Evolutionary conservation across 2,329 filamentous ascomycete species (phyloP), one percentile per base, ranked within the genome.

Genomic region (Coniella vitis): DNA sequence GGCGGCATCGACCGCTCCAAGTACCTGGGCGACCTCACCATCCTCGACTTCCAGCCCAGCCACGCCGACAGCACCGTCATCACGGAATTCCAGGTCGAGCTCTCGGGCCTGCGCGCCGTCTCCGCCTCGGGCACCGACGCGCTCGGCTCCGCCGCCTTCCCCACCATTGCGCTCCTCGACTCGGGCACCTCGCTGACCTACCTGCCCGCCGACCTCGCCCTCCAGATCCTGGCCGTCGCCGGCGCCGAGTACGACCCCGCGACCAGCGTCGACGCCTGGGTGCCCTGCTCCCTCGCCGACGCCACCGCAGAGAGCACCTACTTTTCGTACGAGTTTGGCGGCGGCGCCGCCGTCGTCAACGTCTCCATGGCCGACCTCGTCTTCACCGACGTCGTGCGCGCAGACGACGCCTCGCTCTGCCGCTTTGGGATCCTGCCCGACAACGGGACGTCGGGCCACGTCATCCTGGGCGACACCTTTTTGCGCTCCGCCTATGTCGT

Each of bases 401-500:
- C 14, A 7, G 42, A 37, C 4, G 32, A 16, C 12, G 38, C 4
- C 8, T 8, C 13, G 14, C 12, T n/a, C 9, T 46, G 35, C 8
- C n/a, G 21, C 14, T 46, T 46, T 12, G 35, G 35, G 9, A 20
- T 38, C n/a, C 17, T 25, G 13, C 31, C 42, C 32, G 10, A 25
- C 16, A 14, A 4, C 32, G 3, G 25, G 4, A 4, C 21, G 16
- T 3, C 4, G 16, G 14, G n/a, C 20, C 13, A 17, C n/a, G 7
- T 44, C 14, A 54, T 68, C 10, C 65, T 78, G 34, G 75, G 76
- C 4, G 75, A 78, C 55, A 73, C 73, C 1, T 78, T 79, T 60
- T 63, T 79, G 32, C 64, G 75, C 50, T 73, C 72, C 38, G 74
- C 75, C 1, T 79, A 79, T 52, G 71, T 74, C 2, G 74, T 79